A percentile compares a stretch with the other conserved stretches of the same genome.
phyloP scores from a whole-genome alignment of 495 filamentous ascomycete genomes.

The Niebla homalea region DNA sequence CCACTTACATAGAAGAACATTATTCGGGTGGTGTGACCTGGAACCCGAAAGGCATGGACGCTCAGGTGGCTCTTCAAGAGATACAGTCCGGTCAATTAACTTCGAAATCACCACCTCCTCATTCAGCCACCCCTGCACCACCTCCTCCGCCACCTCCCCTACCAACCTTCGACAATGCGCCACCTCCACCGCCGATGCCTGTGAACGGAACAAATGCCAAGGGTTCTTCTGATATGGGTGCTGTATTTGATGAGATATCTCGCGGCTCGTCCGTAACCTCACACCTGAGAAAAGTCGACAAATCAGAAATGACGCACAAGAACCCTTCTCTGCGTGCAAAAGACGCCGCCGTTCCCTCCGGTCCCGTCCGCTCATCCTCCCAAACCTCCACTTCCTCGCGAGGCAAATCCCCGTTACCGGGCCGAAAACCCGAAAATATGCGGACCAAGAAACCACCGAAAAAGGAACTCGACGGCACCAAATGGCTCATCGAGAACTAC shows the following conservation, averaged over 20 bases:
- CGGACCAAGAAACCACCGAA: conserved; percentile 81
- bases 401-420: conserved; percentile 69
- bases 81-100: conserved; percentile 38
- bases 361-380: conserved; percentile 38
- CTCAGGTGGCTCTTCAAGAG: conserved; percentile 52
- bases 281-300: conserved; percentile 83
- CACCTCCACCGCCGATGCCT: conserved; percentile 64
- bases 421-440: conserved; percentile 88
- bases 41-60: conserved; percentile 72
- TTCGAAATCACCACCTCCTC: conserved; percentile 17
- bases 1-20: conserved; percentile 67
- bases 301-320: conserved; percentile 93
- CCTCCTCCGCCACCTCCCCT: conserved; percentile 43
- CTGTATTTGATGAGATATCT: conserved; percentile 85
- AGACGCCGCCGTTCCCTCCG: conserved; percentile 49
- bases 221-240: conserved; percentile 47
- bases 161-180: conserved; percentile 47
- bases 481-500: conserved; percentile 93
- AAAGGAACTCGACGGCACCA: conserved; percentile 87
- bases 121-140: conserved; percentile 36
- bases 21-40: conserved; percentile 69
- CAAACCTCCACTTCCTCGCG: conserved; percentile 33
- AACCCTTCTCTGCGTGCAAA: conserved; percentile 74
- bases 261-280: conserved; percentile 75
- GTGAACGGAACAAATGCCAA: conserved; percentile 25